Percentiles rank a stretch among this genome's conserved stretches.
Evolutionary conservation across 106 monocot species (phyloP).

Genomic region (Narthecium ossifragum): DNA sequence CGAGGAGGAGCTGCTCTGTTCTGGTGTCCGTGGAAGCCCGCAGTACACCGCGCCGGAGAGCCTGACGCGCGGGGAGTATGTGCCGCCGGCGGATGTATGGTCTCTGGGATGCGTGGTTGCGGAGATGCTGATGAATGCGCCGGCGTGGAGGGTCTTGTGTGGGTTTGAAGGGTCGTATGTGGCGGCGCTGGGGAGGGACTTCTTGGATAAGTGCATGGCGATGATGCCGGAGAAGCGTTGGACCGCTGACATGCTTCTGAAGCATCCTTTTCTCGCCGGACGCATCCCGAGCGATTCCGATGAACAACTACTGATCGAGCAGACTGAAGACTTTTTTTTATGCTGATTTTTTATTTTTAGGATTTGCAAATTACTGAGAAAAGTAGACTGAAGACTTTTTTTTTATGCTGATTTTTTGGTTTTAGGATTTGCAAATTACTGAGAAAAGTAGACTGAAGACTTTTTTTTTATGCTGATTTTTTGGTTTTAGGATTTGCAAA

Average conservation of each 20-base stretch:
- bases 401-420: too few species aligned
- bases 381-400: too few species aligned
- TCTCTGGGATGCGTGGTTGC: conserved; percentile 52
- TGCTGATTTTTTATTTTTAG: too few species aligned
- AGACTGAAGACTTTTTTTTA: too few species aligned
- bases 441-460: too few species aligned
- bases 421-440: too few species aligned
- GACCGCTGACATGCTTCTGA: conserved; percentile 39
- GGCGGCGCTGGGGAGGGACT: conserved; percentile 44
- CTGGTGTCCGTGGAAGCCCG: conserved; percentile 23
- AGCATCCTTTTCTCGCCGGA: conserved; percentile 40
- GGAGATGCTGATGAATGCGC: conserved; percentile 55
- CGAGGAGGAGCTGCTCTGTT: not conserved
- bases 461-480: too few species aligned
- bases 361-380: too few species aligned
- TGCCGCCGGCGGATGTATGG: conserved; percentile 61
- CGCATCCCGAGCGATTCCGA: too few species aligned
- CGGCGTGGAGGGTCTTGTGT: conserved; percentile 31
- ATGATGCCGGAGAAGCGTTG: conserved; percentile 31
- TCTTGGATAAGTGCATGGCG: conserved; percentile 34
- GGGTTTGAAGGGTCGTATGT: conserved; percentile 18
- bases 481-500: too few species aligned
- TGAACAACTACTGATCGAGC: too few species aligned
- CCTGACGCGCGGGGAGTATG: conserved; percentile 50
- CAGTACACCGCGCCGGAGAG: conserved; percentile 79